Base-by-base conservation (phyloP, 164 flowering plant genomes). In the Nymphaea colorata region DNA sequence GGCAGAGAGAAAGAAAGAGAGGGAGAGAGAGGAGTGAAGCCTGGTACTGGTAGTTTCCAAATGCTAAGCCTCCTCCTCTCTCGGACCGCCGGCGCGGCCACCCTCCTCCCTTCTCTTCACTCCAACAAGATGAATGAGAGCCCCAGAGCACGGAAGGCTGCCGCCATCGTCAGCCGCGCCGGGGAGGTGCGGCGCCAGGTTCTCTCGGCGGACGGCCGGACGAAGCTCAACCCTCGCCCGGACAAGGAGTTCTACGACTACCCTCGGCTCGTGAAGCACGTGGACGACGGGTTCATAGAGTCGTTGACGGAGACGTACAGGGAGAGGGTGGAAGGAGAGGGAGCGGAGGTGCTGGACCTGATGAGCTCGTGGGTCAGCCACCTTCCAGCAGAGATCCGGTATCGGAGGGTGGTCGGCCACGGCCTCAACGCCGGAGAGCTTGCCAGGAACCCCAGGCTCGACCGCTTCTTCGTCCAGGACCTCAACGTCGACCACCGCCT, bases 351-450 rank as follows among this genome's bases (percentile, higher is more conserved):
- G 57, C 84, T 90, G 57, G 93, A 90, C 61, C 83, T 90, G n/a
- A 85, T 86, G 91, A 90, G 96, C 79, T 90, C 96, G 18, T 90
- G 96, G 93, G 79, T 90, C 64, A 87, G 93, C 77, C 93, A 90
- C 74, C 73, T 90, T 55, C 96, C 93, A 3, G 43, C 71, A 15
- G 88, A 90, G 65, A 79, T 83, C 3, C 43, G 41, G 76, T 90
- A 81, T 79, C 76, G 77, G 69, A 88, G 76, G 70, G 91, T 90
- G 57, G 91, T 86, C n/a, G 96, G 96, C 1, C 96, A 90, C 76
- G 96, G 96, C 6, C 86, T 90, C 5, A 88, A 90, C 63, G 87
- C 90, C 0, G 89, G 86, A 68, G 96, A 90, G 77, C 89, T 90
- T 5, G 86, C 87, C 41, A 84, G 72, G 76, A 90, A 88, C 71